Evolutionary conservation across 129 eudicot species (phyloP), one percentile per base, ranked within the genome.

Genomic region (Daucus carota): DNA sequence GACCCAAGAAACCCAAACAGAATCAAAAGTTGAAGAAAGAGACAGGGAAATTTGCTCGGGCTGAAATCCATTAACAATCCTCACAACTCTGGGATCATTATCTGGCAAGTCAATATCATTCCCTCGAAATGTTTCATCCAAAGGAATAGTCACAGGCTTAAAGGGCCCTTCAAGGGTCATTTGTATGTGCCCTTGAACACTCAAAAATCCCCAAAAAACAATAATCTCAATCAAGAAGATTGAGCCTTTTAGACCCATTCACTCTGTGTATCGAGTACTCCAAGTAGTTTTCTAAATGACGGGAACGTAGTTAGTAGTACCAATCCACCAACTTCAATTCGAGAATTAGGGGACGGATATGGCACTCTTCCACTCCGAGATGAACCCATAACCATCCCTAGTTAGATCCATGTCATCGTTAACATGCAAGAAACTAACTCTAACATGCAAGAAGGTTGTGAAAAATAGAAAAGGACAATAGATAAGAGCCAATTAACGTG

Each of bases 1-100:
- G 72, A 93, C 79, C 98, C 98, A 93, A 31, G 96, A 88, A 83
- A 93, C 83, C 98, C 98, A 93, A 72, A 93, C 83, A 68, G 98
- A 93, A 75, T 89, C 89, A 86, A 80, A 72, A 36, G 78, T 75
- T 18, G 88, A 66, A 59, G 98, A 93, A 41, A 93, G 92, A 18
- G 98, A 89, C 17, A 93, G 79, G 1, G 90, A 86, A 42, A 93
- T 87, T 80, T 93, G 98, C 52, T 93, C 98, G 46, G 98, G 98
- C 50, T 80, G 47, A 79, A 85, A 89, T 5, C 96, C 98, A 32
- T 67, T 75, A 52, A 83, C 98, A 13, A 2, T 78, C 63, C 97
- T 81, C 46, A 60, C 84, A 68, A 93, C 88, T 43, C 98, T 80
- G 1, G 93, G 91, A 76, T 93, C 98, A 28, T 86, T 80, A 44